Percentiles rank a stretch among this genome's conserved stretches.
Evolutionary conservation across 2,329 filamentous ascomycete species (phyloP).

Genomic region (Rhexocercosporidium sp.): DNA sequence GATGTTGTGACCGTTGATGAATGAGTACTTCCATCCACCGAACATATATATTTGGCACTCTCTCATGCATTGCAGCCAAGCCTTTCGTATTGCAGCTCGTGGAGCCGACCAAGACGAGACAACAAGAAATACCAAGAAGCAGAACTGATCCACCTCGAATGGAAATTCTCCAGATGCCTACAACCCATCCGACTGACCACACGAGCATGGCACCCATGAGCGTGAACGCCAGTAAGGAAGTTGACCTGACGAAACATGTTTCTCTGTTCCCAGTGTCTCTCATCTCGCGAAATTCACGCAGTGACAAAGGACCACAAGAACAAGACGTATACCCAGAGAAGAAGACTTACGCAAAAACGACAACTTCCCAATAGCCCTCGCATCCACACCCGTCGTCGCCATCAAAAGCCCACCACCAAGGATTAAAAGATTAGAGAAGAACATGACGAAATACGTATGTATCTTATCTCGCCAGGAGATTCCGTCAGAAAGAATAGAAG

Average conservation of each 20-base stretch:
- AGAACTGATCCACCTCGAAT: neutral
- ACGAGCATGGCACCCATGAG: too few species aligned
- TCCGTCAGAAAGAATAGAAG: neutral
- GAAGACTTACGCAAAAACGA: constrained; percentile 20
- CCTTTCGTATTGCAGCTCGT: neutral
- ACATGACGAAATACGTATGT: constrained; percentile 19
- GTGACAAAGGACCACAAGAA: neutral
- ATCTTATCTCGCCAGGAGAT: constrained; percentile 10
- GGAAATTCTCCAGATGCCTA: neutral
- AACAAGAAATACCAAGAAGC: neutral
- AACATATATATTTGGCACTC: too few species aligned
- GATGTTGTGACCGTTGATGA: too few species aligned
- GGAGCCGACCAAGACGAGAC: neutral
- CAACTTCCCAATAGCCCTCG: constrained; percentile 23
- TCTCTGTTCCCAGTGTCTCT: too few species aligned
- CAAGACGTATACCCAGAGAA: neutral
- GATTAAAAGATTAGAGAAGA: constrained; percentile 28
- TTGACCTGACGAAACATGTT: too few species aligned
- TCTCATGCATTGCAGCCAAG: too few species aligned
- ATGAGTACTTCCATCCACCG: too few species aligned
- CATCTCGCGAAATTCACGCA: too few species aligned
- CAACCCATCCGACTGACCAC: neutral
- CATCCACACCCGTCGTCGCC: constrained; percentile 16
- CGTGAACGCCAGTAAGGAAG: too few species aligned
- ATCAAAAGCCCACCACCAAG: constrained; percentile 20